These are phyloP conservation scores for Colletotrichum orchidophilum DNA, from an alignment of 2,329 filamentous ascomycete species.

Conservation along the genomic window DNA sequence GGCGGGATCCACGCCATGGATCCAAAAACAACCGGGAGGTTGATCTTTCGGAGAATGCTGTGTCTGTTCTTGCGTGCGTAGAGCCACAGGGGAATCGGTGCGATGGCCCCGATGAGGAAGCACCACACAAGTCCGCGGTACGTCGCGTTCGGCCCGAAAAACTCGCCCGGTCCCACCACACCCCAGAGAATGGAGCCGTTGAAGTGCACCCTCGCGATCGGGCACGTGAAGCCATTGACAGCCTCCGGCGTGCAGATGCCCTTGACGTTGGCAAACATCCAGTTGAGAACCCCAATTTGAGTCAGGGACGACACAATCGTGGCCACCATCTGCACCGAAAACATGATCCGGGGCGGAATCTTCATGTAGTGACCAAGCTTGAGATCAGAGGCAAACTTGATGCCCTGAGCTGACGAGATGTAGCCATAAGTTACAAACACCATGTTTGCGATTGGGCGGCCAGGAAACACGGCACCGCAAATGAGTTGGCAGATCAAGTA, in stretches of 20 bases:
- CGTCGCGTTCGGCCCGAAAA: slow-evolving; percentile 80
- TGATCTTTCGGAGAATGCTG: slow-evolving; percentile 78
- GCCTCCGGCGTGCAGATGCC: slow-evolving; percentile 81
- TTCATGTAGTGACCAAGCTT: slow-evolving; percentile 93
- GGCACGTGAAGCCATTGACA: slow-evolving; percentile 89
- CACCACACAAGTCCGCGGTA: slow-evolving; percentile 84
- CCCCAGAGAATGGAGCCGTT: slow-evolving; percentile 92
- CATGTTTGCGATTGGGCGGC: slow-evolving; percentile 90
- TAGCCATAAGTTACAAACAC: slow-evolving; percentile 93
- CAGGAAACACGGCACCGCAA: slow-evolving; percentile 83
- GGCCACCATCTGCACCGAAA: slow-evolving; percentile 80
- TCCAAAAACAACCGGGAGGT: slow-evolving; percentile 84
- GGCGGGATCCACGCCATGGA: slow-evolving; percentile 88
- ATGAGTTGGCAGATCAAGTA: slow-evolving; percentile 89
- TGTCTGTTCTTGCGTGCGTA: slow-evolving; percentile 68
- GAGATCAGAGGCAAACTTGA: slow-evolving; percentile 88
- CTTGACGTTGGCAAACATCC: slow-evolving; percentile 84
- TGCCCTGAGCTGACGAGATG: slow-evolving; percentile 87
- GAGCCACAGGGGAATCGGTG: slow-evolving; percentile 79
- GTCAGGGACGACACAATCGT: slow-evolving; percentile 81
- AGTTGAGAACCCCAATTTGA: slow-evolving; percentile 86
- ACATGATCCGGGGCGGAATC: slow-evolving; percentile 81
- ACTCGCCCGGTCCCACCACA: slow-evolving; percentile 82
- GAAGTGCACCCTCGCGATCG: slow-evolving; percentile 88
- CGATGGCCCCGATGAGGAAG: slow-evolving; percentile 79